Base-by-base conservation (phyloP, 2,329 filamentous ascomycete species). In the Phyllosticta ampelicida region DNA sequence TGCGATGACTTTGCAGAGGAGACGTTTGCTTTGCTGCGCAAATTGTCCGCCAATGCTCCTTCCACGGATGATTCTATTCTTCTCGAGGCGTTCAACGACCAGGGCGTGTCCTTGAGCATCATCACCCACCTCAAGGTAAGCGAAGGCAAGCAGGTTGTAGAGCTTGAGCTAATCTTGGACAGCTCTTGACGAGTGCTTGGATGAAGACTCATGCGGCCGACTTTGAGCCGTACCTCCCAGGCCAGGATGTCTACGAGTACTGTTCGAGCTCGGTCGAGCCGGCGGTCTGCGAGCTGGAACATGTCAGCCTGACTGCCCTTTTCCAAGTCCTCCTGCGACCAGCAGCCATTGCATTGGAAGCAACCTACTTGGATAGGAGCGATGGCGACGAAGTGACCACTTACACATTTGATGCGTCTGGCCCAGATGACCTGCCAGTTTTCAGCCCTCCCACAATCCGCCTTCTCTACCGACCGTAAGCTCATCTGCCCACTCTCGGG, bases 351-450 rank as follows among this genome's bases (percentile, higher is more conserved):
- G 84, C 86, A 4, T 81, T 97, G 19, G 90, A 96, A 68, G 88
- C 97, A 62, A 84, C 90, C 56, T 96, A 97, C 69, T 82, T 99
- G 9, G 94, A 97, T 69, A 84, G 90, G 65, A 96, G 88, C 66
- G 78, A 84, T 51, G 91, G 90, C 18, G 79, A 81, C 52, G 80
- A 87, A 65, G 89, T 90, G 65, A 95, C 89, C 67, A 81, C 79
- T 29, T 85, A 87, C 68, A 80, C 80, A 20, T 83, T 87, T 65
- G 84, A 77, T 59, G 73, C 74, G n/a, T 66, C 68, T 13, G 67
- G 68, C 54, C 64, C 80, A 2, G 77, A 81, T 21, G 80, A 50
- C 70, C 64, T 68, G 29, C 60, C 65, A 56, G 69, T 70, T 11
- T 66, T 62, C 55, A 69, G 70, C 80, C 61, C 79, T 78, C 67